A percentile compares a stretch with the other conserved stretches of the same genome.
These are phyloP conservation scores for Phyllostachys edulis DNA, from an alignment of 176 grass and related monocot species.

Conservation along the genomic window DNA sequence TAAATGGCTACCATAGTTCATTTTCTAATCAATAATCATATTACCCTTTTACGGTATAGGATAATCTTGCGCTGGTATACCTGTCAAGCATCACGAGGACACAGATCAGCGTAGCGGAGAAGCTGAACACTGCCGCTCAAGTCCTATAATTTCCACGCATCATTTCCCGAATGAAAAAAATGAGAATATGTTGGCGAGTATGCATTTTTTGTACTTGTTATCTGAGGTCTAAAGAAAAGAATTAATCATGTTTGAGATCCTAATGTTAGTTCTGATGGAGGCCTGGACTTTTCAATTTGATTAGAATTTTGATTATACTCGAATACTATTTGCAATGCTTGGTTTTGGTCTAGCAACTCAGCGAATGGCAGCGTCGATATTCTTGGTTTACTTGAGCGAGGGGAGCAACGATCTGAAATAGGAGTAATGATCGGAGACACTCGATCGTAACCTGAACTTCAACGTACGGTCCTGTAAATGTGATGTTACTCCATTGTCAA, in stretches of 20 bases:
- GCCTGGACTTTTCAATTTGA: neutral
- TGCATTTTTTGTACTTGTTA: conserved; percentile 41
- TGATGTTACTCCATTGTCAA: no score
- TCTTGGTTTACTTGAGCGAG: neutral
- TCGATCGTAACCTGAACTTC: neutral
- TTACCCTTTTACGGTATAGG: conserved; percentile 40
- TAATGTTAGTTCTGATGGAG: neutral
- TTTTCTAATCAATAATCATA: neutral
- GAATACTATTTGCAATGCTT: conserved; percentile 9
- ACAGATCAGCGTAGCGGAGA: conserved; percentile 82
- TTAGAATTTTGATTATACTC: neutral
- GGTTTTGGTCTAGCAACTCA: neutral
- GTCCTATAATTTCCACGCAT: conserved; percentile 48
- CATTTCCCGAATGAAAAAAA: conserved; percentile 23
- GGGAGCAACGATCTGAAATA: neutral
- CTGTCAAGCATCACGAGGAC: conserved; percentile 87
- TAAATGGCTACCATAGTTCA: neutral
- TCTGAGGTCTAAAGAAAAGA: conserved; percentile 12
- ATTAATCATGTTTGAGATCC: neutral
- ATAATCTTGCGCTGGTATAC: conserved; percentile 84
- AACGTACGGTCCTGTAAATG: no score
- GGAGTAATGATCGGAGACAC: neutral
- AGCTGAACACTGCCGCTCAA: conserved; percentile 91
- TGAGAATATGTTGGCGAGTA: conserved; percentile 8
- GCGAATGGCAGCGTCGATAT: neutral